Evolutionary conservation across 164 flowering plant genomes (phyloP).

Genomic region (Protea cynaroides): DNA sequence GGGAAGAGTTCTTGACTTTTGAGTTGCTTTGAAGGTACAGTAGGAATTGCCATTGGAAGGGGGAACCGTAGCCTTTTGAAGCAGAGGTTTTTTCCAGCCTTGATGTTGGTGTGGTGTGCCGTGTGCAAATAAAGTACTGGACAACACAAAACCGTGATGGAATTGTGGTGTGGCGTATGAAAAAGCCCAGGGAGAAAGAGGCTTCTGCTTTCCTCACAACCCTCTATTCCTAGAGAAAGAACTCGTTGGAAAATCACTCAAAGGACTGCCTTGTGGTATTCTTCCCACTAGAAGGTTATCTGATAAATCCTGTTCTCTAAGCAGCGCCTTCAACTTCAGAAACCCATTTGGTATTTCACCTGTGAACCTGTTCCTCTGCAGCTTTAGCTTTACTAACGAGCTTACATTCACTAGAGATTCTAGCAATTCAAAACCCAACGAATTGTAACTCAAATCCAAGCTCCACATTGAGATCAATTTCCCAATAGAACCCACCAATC

Average conservation of each 20-base stretch:
- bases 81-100: too few species aligned
- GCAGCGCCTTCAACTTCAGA: constrained; percentile 37
- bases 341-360: constrained; percentile 47
- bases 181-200: constrained; percentile 59
- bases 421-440: constrained; percentile 37
- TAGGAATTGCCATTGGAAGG: too few species aligned
- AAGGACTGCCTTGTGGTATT: constrained; percentile 54
- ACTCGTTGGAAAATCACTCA: constrained; percentile 40
- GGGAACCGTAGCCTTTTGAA: too few species aligned
- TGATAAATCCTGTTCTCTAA: constrained; percentile 51
- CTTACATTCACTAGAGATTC: constrained; percentile 30
- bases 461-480: constrained; percentile 21
- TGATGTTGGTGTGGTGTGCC: too few species aligned
- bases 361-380: constrained; percentile 45
- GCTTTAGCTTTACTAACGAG: constrained; percentile 40
- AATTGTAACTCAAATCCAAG: constrained; percentile 52
- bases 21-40: too few species aligned
- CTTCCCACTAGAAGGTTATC: constrained; percentile 48
- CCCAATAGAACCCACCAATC: constrained; percentile 37
- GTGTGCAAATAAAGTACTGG: too few species aligned
- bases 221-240: constrained; percentile 48
- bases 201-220: constrained; percentile 55
- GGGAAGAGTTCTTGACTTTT: too few species aligned
- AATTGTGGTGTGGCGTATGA: too few species aligned
- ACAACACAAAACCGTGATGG: too few species aligned